These are phyloP conservation scores for Neurospora sp. DNA, from an alignment of 2,329 filamentous ascomycete species.

Conservation along the genomic window DNA sequence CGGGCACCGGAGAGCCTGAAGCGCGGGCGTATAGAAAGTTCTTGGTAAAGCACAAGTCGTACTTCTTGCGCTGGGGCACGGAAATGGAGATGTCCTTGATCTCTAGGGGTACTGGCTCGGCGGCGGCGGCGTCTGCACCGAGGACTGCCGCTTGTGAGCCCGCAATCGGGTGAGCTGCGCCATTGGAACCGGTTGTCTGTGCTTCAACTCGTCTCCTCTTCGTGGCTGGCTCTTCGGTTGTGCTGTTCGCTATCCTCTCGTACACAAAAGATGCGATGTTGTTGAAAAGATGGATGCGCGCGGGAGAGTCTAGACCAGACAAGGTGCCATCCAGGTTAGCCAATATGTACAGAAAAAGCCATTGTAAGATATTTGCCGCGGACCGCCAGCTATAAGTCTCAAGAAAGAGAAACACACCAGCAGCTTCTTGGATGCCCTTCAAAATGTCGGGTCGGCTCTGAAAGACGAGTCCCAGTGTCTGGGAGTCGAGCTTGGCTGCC, in stretches of 20 bases:
- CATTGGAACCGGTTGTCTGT: constrained; percentile 15
- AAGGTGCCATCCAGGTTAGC: not conserved
- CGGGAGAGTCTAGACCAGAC: constrained; percentile 35
- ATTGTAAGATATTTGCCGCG: not conserved
- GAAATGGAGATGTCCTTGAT: constrained; percentile 59
- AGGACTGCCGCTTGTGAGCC: constrained; percentile 13
- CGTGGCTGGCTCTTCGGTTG: constrained; percentile 27
- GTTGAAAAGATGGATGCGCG: constrained; percentile 44
- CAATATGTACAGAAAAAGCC: not conserved
- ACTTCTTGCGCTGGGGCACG: constrained; percentile 58
- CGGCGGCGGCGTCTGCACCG: constrained; percentile 28
- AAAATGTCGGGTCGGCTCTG: constrained; percentile 46
- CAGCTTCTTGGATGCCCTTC: constrained; percentile 39
- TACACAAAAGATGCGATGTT: constrained; percentile 41
- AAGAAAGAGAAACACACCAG: constrained; percentile 30
- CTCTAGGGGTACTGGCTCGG: constrained; percentile 45
- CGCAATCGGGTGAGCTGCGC: constrained; percentile 18
- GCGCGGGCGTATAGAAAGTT: constrained; percentile 48
- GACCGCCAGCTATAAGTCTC: not conserved
- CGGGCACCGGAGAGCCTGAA: constrained; percentile 39
- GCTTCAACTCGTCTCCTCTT: constrained; percentile 43
- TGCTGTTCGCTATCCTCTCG: constrained; percentile 27
- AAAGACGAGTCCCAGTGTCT: constrained; percentile 43
- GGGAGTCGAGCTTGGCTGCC: constrained; percentile 31
- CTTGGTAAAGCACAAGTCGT: constrained; percentile 52